These are phyloP conservation scores for Themeda triandra DNA, from an alignment of 176 grass and related monocot species.

Conservation along the genomic window DNA sequence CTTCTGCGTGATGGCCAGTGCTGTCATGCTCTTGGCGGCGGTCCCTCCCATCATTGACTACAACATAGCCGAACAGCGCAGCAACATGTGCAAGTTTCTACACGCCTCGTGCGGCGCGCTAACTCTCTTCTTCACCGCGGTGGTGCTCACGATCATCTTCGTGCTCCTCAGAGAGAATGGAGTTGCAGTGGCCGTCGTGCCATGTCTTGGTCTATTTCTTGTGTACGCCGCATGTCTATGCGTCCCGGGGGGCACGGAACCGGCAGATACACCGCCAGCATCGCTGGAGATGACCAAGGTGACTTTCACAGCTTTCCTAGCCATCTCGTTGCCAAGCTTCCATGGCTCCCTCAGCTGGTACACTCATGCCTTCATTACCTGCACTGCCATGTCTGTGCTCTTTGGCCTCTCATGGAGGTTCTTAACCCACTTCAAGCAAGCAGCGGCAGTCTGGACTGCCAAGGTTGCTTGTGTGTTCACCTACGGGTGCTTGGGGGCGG, in stretches of 20 bases:
- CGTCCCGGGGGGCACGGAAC: too few species aligned
- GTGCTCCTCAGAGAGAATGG: neutral
- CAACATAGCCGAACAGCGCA: too few species aligned
- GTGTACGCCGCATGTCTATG: neutral
- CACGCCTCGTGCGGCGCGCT: neutral
- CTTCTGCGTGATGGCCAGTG: neutral
- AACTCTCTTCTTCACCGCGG: neutral
- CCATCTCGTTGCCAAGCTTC: neutral
- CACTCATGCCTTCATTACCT: neutral
- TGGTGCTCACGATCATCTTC: neutral
- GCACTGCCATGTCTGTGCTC: neutral
- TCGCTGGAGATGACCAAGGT: conserved; percentile 7
- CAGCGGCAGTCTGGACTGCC: neutral
- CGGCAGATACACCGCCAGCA: neutral
- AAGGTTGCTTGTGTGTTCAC: neutral
- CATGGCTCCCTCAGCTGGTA: neutral
- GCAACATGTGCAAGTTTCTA: neutral
- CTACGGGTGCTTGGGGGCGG: neutral
- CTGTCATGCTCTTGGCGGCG: neutral
- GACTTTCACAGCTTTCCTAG: neutral
- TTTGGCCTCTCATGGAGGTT: conserved; percentile 2
- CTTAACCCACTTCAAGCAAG: neutral
- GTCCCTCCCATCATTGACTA: neutral
- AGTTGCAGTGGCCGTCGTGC: neutral
- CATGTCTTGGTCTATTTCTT: neutral